phyloP scores from a whole-genome alignment of 768 basidiomycete genomes.

The Suillus luteus region DNA sequence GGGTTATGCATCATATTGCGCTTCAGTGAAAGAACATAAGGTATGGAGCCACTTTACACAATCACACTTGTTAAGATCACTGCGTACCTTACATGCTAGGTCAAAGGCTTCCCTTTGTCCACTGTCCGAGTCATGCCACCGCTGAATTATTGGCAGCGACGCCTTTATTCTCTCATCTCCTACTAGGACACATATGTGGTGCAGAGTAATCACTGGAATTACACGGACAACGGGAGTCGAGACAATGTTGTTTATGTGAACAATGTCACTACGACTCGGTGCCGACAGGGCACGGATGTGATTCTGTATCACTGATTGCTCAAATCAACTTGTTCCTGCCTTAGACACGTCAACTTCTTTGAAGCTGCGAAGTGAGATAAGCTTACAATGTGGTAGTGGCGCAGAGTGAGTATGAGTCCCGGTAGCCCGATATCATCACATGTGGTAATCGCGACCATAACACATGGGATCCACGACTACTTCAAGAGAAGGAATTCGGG shows the following conservation, averaged over 20 bases:
- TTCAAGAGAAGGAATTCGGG: slow-evolving; percentile 23
- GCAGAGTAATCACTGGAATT: background rate
- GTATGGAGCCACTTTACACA: background rate
- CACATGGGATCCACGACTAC: background rate
- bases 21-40: background rate
- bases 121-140: background rate
- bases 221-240: background rate
- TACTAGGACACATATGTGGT: background rate
- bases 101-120: slow-evolving; percentile 1
- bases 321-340: background rate
- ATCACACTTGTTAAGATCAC: background rate
- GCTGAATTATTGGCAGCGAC: background rate
- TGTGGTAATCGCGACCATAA: background rate
- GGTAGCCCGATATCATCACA: background rate
- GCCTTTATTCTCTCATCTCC: background rate
- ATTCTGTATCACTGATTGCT: background rate
- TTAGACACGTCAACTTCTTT: background rate
- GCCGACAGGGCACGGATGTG: background rate
- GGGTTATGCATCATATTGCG: background rate
- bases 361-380: background rate
- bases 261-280: background rate
- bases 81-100: background rate
- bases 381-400: background rate
- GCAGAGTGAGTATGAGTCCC: background rate
- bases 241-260: background rate